phyloP scores from a whole-genome alignment of 306 rosid genomes.

The Ormosia emarginata region DNA sequence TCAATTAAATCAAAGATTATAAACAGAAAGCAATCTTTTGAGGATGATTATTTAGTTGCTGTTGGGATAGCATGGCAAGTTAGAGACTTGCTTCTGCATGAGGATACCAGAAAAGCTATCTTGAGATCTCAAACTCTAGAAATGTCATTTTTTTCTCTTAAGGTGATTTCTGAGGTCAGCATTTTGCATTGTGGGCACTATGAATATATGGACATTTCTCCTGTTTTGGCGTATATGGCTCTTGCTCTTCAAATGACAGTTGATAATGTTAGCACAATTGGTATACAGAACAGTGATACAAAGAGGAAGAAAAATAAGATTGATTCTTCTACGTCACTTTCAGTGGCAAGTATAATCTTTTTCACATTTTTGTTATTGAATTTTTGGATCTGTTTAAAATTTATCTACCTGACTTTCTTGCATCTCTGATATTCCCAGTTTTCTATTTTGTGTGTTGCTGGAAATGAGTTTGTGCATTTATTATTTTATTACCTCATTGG shows the following conservation, averaged over 20 bases:
- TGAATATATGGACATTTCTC: slow-evolving; percentile 58
- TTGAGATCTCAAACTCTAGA: slow-evolving; percentile 55
- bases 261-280: slow-evolving; percentile 40
- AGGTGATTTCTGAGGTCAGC: slow-evolving; percentile 70
- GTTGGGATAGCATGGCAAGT: slow-evolving; percentile 89
- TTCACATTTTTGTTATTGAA: not conserved
- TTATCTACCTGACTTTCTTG: not conserved
- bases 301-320: slow-evolving; percentile 32
- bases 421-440: not conserved
- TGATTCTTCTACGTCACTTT: slow-evolving; percentile 44
- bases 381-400: not conserved
- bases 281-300: slow-evolving; percentile 18
- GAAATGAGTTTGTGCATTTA: not conserved
- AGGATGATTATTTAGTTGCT: slow-evolving; percentile 75
- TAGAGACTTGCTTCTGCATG: slow-evolving; percentile 62
- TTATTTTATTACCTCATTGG: not conserved
- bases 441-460: not conserved
- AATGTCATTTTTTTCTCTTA: slow-evolving; percentile 52
- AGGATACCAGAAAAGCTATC: slow-evolving; percentile 50
- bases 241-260: slow-evolving; percentile 68
- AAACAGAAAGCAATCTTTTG: slow-evolving; percentile 54
- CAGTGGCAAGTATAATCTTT: slow-evolving; percentile 53
- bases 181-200: slow-evolving; percentile 54
- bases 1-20: slow-evolving; percentile 46
- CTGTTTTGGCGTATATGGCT: slow-evolving; percentile 67